phyloP scores from a whole-genome alignment of 768 basidiomycete species.

The Pleurotus citrinopileatus region DNA sequence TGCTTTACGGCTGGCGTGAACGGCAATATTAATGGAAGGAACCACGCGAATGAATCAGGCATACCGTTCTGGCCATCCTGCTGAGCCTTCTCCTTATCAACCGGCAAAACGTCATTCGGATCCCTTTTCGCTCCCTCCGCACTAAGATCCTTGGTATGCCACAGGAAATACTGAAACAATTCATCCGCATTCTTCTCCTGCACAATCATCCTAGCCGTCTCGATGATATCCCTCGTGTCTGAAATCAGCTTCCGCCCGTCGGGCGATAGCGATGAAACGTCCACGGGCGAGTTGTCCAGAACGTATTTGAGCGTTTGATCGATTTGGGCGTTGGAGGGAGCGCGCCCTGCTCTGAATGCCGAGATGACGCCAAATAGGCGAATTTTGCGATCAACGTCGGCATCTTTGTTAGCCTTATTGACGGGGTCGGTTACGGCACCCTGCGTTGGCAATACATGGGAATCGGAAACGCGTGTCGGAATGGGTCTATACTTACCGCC shows the following conservation, averaged over 20 bases:
- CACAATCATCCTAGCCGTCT: slow-evolving; percentile 71
- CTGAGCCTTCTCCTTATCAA: slow-evolving; percentile 51
- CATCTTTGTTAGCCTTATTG: slow-evolving; percentile 56
- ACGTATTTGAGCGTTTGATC: slow-evolving; percentile 70
- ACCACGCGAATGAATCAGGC: slow-evolving; percentile 13
- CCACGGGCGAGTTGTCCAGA: slow-evolving; percentile 53
- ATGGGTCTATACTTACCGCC: slow-evolving; percentile 11
- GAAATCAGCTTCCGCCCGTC: slow-evolving; percentile 76
- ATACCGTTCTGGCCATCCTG: slow-evolving; percentile 64
- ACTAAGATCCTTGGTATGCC: slow-evolving; percentile 65
- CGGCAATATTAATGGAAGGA: background rate
- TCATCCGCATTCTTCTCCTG: slow-evolving; percentile 86
- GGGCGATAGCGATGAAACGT: slow-evolving; percentile 62
- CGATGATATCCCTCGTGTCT: slow-evolving; percentile 78
- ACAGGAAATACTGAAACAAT: slow-evolving; percentile 88
- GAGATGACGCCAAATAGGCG: slow-evolving; percentile 78
- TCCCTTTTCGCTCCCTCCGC: slow-evolving; percentile 26
- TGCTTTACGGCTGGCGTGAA: slow-evolving; percentile 64
- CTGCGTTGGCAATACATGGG: slow-evolving; percentile 11
- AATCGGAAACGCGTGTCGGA: background rate
- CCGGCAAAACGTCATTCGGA: slow-evolving; percentile 29
- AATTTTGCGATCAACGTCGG: slow-evolving; percentile 84
- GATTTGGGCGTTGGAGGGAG: slow-evolving; percentile 82
- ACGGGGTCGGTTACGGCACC: slow-evolving; percentile 68
- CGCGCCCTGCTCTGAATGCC: slow-evolving; percentile 75